Conservation (phyloP, 169 alveolate genomes). For the Plasmodium ovale region DNA sequence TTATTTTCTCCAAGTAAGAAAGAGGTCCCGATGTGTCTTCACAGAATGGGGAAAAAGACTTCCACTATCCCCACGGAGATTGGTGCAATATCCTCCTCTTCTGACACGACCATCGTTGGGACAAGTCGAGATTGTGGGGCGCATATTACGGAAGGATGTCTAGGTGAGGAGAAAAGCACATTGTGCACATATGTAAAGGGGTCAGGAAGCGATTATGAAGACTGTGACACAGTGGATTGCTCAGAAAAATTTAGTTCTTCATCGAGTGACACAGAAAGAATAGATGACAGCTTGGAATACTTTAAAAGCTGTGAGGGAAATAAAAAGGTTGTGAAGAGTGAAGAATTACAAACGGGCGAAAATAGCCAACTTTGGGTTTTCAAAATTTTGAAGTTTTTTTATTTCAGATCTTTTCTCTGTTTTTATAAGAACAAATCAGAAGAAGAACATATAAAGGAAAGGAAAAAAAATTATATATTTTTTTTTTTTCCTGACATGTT, state of each 20-base stretch:
- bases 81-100: no score
- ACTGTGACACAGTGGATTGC: neutral
- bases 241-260: constrained; percentile 72
- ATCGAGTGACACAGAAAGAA: neutral
- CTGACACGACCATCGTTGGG: no score
- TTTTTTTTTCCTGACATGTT: constrained; percentile 25
- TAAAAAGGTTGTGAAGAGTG: neutral
- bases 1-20: no score
- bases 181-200: neutral
- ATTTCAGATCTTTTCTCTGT: constrained; percentile 40
- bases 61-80: no score
- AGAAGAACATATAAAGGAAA: constrained; percentile 54
- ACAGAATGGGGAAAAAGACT: no score
- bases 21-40: no score
- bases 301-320: constrained; percentile 3
- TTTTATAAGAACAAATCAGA: constrained; percentile 35
- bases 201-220: neutral
- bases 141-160: neutral
- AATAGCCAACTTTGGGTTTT: constrained; percentile 36
- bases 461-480: constrained; percentile 25
- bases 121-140: no score
- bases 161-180: neutral
- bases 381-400: constrained; percentile 42
- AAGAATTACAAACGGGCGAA: neutral
- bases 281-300: constrained; percentile 15